Conservation (phyloP, 768 basidiomycete genomes). For the Amanita subjunquillea region DNA sequence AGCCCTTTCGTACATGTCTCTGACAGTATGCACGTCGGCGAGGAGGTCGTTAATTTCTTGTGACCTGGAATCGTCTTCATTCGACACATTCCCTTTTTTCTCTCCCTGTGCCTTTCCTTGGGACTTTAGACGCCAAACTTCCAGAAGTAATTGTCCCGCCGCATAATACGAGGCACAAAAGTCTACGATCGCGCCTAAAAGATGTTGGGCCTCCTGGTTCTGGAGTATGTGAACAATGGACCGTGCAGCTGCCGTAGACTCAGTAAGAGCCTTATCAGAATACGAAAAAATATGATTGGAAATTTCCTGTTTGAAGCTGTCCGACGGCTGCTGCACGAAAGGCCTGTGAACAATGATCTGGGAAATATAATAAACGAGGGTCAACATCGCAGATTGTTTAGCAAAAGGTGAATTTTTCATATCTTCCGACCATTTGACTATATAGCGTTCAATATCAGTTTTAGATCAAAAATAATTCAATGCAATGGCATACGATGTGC, state of each 20-base stretch:
- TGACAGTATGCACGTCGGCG: constrained; percentile 28
- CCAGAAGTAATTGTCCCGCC: constrained; percentile 42
- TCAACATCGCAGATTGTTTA: constrained; percentile 47
- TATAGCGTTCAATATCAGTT: constrained; percentile 14
- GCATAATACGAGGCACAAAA: constrained; percentile 38
- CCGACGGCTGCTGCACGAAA: constrained; percentile 35
- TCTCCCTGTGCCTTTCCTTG: constrained; percentile 22
- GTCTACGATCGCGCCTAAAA: constrained; percentile 30
- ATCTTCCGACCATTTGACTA: constrained; percentile 53
- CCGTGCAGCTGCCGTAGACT: constrained; percentile 52
- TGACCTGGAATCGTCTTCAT: constrained; percentile 21
- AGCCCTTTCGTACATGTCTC: constrained; percentile 30
- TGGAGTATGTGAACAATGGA: constrained; percentile 53
- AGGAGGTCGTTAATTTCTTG: constrained; percentile 24
- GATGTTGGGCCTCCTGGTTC: constrained; percentile 32
- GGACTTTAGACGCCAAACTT: constrained; percentile 47
- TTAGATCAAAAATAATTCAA: neutral
- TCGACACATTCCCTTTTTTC: neutral
- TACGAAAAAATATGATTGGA: neutral
- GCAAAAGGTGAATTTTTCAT: constrained; percentile 37
- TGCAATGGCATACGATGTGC: constrained; percentile 40
- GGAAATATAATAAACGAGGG: constrained; percentile 47
- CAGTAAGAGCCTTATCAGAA: constrained; percentile 28
- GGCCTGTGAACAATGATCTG: constrained; percentile 65
- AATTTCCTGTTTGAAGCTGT: constrained; percentile 18